Evolutionary conservation across 2,329 filamentous ascomycete genomes (phyloP).

Genomic region (Xylaria sp.): DNA sequence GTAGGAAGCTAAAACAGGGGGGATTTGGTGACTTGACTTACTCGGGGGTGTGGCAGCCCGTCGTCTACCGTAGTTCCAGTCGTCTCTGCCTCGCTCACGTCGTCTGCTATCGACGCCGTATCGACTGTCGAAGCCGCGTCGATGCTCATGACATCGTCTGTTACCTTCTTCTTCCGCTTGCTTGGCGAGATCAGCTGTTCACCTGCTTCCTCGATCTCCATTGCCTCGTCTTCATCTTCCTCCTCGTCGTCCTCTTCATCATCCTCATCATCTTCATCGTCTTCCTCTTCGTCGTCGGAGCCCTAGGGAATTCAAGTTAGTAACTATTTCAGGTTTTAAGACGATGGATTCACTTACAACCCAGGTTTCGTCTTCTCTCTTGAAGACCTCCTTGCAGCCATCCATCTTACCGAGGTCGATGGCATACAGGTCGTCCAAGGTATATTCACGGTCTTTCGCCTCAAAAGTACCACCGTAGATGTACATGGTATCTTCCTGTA

Average conservation of each 20-base stretch:
- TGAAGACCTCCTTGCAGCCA: conserved; percentile 88
- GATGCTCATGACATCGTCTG: conserved; percentile 38
- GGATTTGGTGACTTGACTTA: conserved; percentile 30
- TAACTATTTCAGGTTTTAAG: not conserved
- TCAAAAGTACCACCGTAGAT: conserved; percentile 95
- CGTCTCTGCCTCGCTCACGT: conserved; percentile 43
- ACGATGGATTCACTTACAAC: conserved; percentile 48
- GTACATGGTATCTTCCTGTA: conserved; percentile 88
- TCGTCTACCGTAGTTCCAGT: conserved; percentile 58
- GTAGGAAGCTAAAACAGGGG: not conserved
- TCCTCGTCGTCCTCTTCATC: conserved; percentile 48
- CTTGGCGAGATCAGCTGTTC: conserved; percentile 46
- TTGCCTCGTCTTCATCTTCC: conserved; percentile 56
- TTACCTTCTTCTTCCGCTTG: conserved; percentile 52
- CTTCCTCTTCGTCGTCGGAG: conserved; percentile 45
- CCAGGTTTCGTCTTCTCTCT: conserved; percentile 79
- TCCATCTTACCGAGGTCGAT: conserved; percentile 93
- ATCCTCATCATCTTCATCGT: conserved; percentile 41
- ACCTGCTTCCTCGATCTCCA: conserved; percentile 46
- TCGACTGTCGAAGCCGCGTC: conserved; percentile 35
- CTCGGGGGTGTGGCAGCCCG: conserved; percentile 64
- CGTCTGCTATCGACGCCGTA: conserved; percentile 31
- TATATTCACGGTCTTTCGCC: conserved; percentile 90
- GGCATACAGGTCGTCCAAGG: conserved; percentile 90
- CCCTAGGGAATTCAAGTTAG: conserved; percentile 38